Percentiles rank a stretch among this genome's conserved stretches.
Conservation (phyloP, 805 yeast species). For the Phaffomyces opuntiae region DNA sequence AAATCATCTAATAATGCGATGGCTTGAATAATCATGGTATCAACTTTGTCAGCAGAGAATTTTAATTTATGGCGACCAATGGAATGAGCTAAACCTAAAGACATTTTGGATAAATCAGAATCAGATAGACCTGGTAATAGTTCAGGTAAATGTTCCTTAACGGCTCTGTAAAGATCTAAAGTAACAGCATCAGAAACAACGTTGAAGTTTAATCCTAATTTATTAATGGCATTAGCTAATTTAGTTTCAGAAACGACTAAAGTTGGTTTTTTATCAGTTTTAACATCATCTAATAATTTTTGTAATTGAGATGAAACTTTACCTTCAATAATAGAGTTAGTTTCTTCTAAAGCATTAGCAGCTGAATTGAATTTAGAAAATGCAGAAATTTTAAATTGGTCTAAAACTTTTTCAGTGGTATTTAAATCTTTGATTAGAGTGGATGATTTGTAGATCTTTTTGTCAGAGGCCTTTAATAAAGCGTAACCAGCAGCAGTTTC, state of each 20-base stretch:
- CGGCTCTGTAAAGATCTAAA: slow-evolving; percentile 89
- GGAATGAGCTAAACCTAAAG: slow-evolving; percentile 97
- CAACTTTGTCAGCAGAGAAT: slow-evolving; percentile 97
- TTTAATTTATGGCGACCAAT: slow-evolving; percentile 97
- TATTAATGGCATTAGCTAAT: slow-evolving; percentile 93
- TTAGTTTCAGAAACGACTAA: slow-evolving; percentile 92
- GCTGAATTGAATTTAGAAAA: slow-evolving; percentile 93
- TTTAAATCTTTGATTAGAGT: slow-evolving; percentile 69
- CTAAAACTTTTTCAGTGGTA: slow-evolving; percentile 76
- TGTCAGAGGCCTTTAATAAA: slow-evolving; percentile 93
- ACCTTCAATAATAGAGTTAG: slow-evolving; percentile 87
- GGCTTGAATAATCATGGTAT: slow-evolving; percentile 98
- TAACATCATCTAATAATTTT: slow-evolving; percentile 65
- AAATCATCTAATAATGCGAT: slow-evolving; percentile 93
- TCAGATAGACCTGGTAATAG: slow-evolving; percentile 90
- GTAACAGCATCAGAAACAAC: slow-evolving; percentile 95
- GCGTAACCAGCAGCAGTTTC: slow-evolving; percentile 99
- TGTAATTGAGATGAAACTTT: slow-evolving; percentile 82
- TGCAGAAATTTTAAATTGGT: slow-evolving; percentile 90
- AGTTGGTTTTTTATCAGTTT: slow-evolving; percentile 76
- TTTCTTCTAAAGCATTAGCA: slow-evolving; percentile 93
- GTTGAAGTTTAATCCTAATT: slow-evolving; percentile 78
- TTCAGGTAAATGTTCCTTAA: slow-evolving; percentile 90
- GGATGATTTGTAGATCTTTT: slow-evolving; percentile 86
- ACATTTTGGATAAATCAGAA: slow-evolving; percentile 83